These are phyloP conservation scores for Septoria linicola DNA, from an alignment of 2,329 filamentous ascomycete species.

Conservation along the genomic window DNA sequence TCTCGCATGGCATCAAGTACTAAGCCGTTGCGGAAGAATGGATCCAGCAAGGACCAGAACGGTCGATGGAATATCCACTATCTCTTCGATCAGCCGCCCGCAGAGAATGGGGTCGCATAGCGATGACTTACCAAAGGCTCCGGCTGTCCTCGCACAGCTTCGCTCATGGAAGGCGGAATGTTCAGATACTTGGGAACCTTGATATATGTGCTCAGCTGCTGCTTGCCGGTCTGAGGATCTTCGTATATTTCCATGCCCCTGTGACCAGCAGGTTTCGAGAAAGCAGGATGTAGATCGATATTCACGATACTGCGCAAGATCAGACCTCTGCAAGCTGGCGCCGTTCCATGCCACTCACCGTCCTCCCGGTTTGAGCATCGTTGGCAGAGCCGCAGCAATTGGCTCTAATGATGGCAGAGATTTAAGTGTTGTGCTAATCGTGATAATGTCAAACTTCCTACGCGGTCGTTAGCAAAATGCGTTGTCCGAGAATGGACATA, in stretches of 20 bases:
- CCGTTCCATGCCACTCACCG: too few relatives aligned
- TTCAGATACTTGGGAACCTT: conserved; percentile 46
- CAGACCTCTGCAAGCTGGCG: too few relatives aligned
- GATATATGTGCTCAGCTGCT: conserved; percentile 40
- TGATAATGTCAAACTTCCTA: conserved; percentile 44
- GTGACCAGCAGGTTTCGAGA: conserved; percentile 48
- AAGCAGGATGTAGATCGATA: conserved; percentile 49
- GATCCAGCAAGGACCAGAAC: conserved; percentile 46
- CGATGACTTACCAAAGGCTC: conserved; percentile 28
- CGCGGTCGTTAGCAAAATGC: not conserved
- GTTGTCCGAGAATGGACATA: not conserved
- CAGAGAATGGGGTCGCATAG: too few relatives aligned
- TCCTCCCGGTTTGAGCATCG: conserved; percentile 43
- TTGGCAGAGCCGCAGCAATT: conserved; percentile 44
- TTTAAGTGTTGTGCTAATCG: conserved; percentile 52
- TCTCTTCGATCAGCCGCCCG: conserved; percentile 29
- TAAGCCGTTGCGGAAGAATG: conserved; percentile 46
- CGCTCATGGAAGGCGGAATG: conserved; percentile 43
- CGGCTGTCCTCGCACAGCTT: conserved; percentile 36
- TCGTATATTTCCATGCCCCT: conserved; percentile 44
- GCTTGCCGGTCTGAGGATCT: conserved; percentile 40
- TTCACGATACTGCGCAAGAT: conserved; percentile 45
- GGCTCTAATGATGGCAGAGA: conserved; percentile 48
- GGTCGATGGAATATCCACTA: conserved; percentile 47
- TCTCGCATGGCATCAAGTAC: conserved; percentile 51